Evolutionary conservation across 108 stramenopile species (phyloP).

Genomic region (Nitzschia putrida): DNA sequence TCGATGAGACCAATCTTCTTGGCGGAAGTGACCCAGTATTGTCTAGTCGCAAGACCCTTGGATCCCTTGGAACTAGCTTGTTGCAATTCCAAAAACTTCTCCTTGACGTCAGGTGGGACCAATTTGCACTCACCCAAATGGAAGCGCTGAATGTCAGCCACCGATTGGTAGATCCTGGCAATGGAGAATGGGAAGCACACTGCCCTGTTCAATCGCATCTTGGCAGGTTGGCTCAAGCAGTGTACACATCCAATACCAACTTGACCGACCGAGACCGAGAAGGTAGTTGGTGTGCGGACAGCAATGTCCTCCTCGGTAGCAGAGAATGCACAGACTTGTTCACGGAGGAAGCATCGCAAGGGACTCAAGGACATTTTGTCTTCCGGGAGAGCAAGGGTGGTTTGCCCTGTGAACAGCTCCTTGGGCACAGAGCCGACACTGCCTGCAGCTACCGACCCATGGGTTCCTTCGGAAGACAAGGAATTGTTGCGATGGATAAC

Average conservation of each 20-base stretch:
- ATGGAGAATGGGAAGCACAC: slow-evolving; percentile 90
- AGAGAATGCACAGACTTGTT: slow-evolving; percentile 83
- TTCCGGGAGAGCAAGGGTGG: slow-evolving; percentile 59
- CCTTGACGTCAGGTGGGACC: slow-evolving; percentile 68
- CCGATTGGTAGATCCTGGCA: slow-evolving; percentile 85
- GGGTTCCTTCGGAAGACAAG: slow-evolving; percentile 27
- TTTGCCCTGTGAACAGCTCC: slow-evolving; percentile 60
- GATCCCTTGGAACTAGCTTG: slow-evolving; percentile 87
- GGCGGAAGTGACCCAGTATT: slow-evolving; percentile 86
- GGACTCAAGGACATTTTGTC: slow-evolving; percentile 76
- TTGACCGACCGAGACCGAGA: slow-evolving; percentile 65
- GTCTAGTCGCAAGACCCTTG: slow-evolving; percentile 83
- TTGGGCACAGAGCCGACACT: slow-evolving; percentile 8
- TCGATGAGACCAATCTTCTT: slow-evolving; percentile 86
- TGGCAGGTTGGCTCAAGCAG: slow-evolving; percentile 70
- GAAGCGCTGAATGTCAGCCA: slow-evolving; percentile 88
- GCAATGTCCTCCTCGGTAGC: slow-evolving; percentile 86
- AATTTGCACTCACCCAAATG: slow-evolving; percentile 83
- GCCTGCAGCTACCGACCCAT: background rate
- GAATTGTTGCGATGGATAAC: slow-evolving; percentile 27
- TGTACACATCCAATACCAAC: slow-evolving; percentile 53
- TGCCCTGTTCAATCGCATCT: slow-evolving; percentile 77
- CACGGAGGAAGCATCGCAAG: slow-evolving; percentile 83
- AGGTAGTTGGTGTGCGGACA: slow-evolving; percentile 85
- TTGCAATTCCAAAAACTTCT: slow-evolving; percentile 67